Evolutionary conservation across 495 filamentous ascomycete genomes (phyloP).

Genomic region (Penicillium steckii): DNA sequence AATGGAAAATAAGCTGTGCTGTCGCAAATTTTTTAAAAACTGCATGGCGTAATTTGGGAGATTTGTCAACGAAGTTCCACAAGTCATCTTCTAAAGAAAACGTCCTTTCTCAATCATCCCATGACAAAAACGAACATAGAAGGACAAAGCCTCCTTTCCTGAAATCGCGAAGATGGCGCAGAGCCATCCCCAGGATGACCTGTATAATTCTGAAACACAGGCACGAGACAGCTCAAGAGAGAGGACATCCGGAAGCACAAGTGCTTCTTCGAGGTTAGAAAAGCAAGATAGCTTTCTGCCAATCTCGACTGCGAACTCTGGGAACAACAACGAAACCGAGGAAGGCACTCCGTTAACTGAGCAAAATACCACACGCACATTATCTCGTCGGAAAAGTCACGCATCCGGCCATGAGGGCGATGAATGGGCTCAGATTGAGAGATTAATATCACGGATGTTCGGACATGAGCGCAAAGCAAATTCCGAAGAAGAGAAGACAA

Average conservation of each 20-base stretch:
- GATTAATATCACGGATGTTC: conserved; percentile 64
- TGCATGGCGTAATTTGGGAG: neutral
- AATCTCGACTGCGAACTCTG: conserved; percentile 4
- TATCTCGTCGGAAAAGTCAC: conserved; percentile 50
- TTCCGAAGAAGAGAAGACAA: conserved; percentile 64
- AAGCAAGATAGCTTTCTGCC: neutral
- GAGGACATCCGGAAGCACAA: neutral
- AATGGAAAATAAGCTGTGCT: too few species aligned
- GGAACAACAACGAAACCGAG: neutral
- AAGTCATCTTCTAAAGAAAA: neutral
- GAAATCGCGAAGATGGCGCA: neutral
- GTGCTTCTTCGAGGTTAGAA: conserved; percentile 1
- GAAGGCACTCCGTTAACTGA: conserved; percentile 32
- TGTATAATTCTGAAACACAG: neutral
- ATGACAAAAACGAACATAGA: neutral
- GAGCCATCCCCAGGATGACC: neutral
- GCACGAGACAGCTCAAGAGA: neutral
- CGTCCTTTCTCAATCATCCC: neutral
- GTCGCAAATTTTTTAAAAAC: too few species aligned
- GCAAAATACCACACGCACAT: conserved; percentile 46
- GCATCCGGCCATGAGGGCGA: conserved; percentile 42
- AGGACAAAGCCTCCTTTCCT: neutral
- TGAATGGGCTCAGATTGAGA: conserved; percentile 57
- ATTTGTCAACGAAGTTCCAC: neutral
- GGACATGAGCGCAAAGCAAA: conserved; percentile 56